Conservation (phyloP, 805 yeast genomes). For the Suhomyces emberorum region DNA sequence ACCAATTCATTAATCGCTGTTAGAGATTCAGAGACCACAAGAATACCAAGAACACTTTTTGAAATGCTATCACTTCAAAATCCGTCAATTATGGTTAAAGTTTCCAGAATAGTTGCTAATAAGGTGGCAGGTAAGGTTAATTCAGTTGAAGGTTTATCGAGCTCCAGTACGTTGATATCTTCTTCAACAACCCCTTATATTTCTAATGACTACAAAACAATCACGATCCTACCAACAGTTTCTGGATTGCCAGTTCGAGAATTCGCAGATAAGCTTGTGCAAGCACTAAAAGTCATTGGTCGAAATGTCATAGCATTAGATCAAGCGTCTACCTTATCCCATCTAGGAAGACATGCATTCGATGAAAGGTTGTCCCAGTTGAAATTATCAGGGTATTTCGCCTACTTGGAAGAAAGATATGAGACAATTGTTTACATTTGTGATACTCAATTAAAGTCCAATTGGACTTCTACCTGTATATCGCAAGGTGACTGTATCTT, state of each 20-base stretch:
- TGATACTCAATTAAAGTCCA: conserved; percentile 76
- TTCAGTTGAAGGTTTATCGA: conserved; percentile 2
- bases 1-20: conserved; percentile 74
- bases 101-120: conserved; percentile 80
- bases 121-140: conserved; percentile 28
- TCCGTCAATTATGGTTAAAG: conserved; percentile 88
- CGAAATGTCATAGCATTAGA: conserved; percentile 75
- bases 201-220: conserved; percentile 65
- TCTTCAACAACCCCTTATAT: conserved; percentile 29
- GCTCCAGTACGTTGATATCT: conserved; percentile 21
- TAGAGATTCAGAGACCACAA: conserved; percentile 88
- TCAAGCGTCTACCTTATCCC: conserved; percentile 74
- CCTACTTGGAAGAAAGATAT: conserved; percentile 85
- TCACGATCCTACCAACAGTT: conserved; percentile 78
- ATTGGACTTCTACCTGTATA: conserved; percentile 91
- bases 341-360: conserved; percentile 89
- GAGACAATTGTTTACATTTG: conserved; percentile 88
- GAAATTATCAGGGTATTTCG: conserved; percentile 83
- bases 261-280: conserved; percentile 70
- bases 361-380: conserved; percentile 75
- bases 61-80: conserved; percentile 79
- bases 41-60: conserved; percentile 87
- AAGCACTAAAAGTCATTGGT: conserved; percentile 71
- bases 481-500: conserved; percentile 95
- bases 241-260: conserved; percentile 82